These are phyloP conservation scores for Aaosphaeria arxii DNA, from an alignment of 2,329 filamentous ascomycete genomes.

Conservation along the genomic window DNA sequence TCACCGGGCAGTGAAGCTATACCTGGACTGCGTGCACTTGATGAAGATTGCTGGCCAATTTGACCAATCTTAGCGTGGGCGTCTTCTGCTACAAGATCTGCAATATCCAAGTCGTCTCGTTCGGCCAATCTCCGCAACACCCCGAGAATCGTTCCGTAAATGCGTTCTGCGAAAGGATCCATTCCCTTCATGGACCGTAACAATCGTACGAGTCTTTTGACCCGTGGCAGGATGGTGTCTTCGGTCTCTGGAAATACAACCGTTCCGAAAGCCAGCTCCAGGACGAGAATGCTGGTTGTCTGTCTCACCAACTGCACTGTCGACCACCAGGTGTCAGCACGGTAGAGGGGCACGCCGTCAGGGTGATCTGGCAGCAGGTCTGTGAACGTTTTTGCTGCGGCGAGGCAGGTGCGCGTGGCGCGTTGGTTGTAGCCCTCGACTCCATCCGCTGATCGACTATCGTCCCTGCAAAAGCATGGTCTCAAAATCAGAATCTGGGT, in stretches of 20 bases:
- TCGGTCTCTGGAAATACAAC: conserved; percentile 9
- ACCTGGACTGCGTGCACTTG: too few species aligned
- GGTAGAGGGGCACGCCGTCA: conserved; percentile 6
- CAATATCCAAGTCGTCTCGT: background rate
- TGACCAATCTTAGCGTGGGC: too few species aligned
- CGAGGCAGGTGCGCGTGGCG: background rate
- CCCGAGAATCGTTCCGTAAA: conserved; percentile 18
- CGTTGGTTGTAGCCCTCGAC: background rate
- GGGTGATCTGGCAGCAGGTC: background rate
- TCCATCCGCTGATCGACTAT: background rate
- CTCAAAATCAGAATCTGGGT: conserved; percentile 35
- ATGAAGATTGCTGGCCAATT: too few species aligned
- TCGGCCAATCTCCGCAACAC: conserved; percentile 13
- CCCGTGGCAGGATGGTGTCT: conserved; percentile 10
- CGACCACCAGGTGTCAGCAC: conserved; percentile 37
- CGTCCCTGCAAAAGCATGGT: conserved; percentile 29
- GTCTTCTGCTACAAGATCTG: background rate
- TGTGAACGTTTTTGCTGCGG: background rate
- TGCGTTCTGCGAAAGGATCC: conserved; percentile 27
- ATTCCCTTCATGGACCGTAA: conserved; percentile 27
- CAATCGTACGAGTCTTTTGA: conserved; percentile 34
- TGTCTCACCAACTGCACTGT: conserved; percentile 37
- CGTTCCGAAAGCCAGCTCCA: conserved; percentile 30
- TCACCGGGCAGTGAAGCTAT: too few species aligned
- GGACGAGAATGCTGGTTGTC: conserved; percentile 32